A percentile compares a stretch with the other conserved stretches of the same genome.
phyloP scores from a whole-genome alignment of 2,329 filamentous ascomycete species.

The Alternaria gansuensis region DNA sequence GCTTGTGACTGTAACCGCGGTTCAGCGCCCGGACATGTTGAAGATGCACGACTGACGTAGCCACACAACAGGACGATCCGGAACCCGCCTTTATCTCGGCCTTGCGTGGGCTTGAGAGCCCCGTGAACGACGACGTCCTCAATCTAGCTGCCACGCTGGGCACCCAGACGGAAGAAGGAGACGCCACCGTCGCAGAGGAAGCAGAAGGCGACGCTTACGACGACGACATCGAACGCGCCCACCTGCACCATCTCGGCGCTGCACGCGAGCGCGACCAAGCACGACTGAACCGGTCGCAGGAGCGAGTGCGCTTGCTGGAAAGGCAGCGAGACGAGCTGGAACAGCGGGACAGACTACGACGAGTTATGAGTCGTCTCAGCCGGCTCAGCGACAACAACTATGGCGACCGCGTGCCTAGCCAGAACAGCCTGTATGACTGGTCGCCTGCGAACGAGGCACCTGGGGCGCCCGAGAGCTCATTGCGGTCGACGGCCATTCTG shows the following conservation, averaged over 20 bases:
- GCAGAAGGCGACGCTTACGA: neutral
- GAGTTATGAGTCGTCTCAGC: constrained; percentile 58
- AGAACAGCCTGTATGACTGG: constrained; percentile 69
- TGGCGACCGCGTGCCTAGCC: constrained; percentile 62
- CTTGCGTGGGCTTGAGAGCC: constrained; percentile 58
- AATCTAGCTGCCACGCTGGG: constrained; percentile 62
- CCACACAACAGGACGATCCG: constrained; percentile 38
- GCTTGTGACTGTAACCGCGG: constrained; percentile 5
- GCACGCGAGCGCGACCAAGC: constrained; percentile 46
- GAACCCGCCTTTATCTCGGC: constrained; percentile 58
- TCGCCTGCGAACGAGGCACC: constrained; percentile 58
- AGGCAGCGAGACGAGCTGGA: constrained; percentile 52
- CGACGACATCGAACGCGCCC: constrained; percentile 31
- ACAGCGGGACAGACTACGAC: constrained; percentile 54
- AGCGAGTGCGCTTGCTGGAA: constrained; percentile 44
- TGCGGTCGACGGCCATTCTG: constrained; percentile 54
- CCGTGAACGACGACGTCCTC: constrained; percentile 54
- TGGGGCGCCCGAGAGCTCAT: constrained; percentile 44
- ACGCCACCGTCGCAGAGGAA: neutral
- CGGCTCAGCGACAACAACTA: constrained; percentile 58
- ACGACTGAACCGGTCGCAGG: constrained; percentile 31
- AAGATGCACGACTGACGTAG: constrained; percentile 34
- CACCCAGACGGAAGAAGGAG: constrained; percentile 39
- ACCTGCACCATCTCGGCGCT: constrained; percentile 53
- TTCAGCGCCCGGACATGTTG: neutral